Percentiles rank a stretch among this genome's conserved stretches.
Conservation (phyloP, 257 asterid species). For the Nicotiana noctiflora region DNA sequence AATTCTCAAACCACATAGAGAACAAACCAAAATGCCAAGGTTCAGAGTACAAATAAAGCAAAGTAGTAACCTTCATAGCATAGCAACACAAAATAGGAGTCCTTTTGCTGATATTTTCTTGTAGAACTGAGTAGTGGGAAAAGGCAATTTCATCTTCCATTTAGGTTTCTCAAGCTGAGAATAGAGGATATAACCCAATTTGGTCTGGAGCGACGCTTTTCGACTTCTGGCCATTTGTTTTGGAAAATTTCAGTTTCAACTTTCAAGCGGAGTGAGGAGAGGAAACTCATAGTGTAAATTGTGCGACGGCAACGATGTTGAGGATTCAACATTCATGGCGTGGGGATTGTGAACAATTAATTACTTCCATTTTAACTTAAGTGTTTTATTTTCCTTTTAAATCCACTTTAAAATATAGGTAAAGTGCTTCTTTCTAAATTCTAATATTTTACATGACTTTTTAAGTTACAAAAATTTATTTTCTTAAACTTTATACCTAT, state of each 20-base stretch:
- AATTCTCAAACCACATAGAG: not conserved
- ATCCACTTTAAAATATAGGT: too few relatives aligned
- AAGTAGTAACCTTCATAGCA: not conserved
- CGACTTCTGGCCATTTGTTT: not conserved
- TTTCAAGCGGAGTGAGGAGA: not conserved
- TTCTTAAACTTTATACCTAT: too few relatives aligned
- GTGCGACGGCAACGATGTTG: too few relatives aligned
- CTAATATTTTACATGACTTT: too few relatives aligned
- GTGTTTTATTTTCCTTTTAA: too few relatives aligned
- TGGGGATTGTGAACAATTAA: too few relatives aligned
- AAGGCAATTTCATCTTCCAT: constrained; percentile 3
- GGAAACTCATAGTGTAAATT: too few relatives aligned
- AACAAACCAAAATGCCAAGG: not conserved
- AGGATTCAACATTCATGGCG: too few relatives aligned
- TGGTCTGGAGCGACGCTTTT: not conserved
- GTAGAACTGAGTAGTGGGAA: not conserved
- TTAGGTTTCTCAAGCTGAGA: not conserved
- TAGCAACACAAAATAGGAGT: not conserved
- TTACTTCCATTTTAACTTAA: too few relatives aligned
- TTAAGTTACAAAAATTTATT: too few relatives aligned
- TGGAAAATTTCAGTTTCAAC: not conserved
- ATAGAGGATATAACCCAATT: not conserved
- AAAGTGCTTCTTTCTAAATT: too few relatives aligned
- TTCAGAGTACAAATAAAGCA: not conserved
- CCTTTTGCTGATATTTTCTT: not conserved